Evolutionary conservation across 164 flowering plant genomes (phyloP).

Genomic region (Aristolochia fimbriata): DNA sequence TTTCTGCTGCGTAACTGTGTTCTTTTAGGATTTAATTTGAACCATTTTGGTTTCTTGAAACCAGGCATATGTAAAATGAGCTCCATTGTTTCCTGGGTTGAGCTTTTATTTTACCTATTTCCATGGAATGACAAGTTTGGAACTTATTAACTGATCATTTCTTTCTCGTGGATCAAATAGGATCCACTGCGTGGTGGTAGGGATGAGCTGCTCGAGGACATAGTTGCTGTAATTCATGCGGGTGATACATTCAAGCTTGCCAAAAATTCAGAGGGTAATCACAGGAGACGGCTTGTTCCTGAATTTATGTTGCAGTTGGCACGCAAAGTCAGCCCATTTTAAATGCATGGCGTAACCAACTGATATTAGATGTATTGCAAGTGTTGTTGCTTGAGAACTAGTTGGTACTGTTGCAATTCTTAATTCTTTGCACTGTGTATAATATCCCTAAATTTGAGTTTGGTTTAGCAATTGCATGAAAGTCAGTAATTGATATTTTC

Average conservation of each 20-base stretch:
- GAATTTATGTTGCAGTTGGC: conserved; percentile 68
- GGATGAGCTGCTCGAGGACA: conserved; percentile 61
- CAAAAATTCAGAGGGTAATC: conserved; percentile 44
- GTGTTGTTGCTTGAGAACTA: too few relatives aligned
- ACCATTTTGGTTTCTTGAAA: background rate
- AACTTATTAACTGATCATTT: too few relatives aligned
- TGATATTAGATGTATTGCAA: too few relatives aligned
- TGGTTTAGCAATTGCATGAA: too few relatives aligned
- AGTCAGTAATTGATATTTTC: too few relatives aligned
- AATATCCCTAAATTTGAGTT: too few relatives aligned
- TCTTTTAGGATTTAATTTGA: background rate
- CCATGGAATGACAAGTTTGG: too few relatives aligned
- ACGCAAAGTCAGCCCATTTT: conserved; percentile 63
- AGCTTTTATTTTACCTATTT: too few relatives aligned
- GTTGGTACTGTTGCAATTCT: background rate
- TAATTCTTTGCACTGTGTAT: background rate
- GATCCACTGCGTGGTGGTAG: conserved; percentile 93
- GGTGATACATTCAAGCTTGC: conserved; percentile 45
- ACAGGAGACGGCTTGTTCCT: conserved; percentile 69
- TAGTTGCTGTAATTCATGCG: conserved; percentile 51
- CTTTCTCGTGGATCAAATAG: conserved; percentile 22
- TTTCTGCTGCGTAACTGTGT: background rate
- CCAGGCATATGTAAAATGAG: too few relatives aligned
- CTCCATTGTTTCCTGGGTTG: too few relatives aligned
- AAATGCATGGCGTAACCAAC: background rate